Percentiles rank a stretch among this genome's conserved stretches.
phyloP scores from a whole-genome alignment of 225 moss, liverwort and hornwort genomes.

The Bryoerythrophyllum caledonicum region DNA sequence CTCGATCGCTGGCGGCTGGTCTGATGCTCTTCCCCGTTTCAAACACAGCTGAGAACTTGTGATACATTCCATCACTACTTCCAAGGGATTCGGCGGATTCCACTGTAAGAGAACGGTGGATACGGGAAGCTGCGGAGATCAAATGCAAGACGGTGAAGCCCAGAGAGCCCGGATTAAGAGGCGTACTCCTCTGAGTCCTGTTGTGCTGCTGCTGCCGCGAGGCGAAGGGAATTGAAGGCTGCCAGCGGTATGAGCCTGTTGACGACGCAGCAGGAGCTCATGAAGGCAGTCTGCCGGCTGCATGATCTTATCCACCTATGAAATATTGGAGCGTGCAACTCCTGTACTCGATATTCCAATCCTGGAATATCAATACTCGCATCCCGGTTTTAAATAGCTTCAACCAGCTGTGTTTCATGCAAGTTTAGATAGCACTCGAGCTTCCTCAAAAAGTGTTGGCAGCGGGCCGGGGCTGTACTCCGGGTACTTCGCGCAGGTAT shows the following conservation, averaged over 20 bases:
- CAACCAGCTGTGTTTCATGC: slow-evolving; percentile 20
- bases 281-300: slow-evolving; percentile 23
- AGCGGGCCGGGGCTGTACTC: not conserved
- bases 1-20: not conserved
- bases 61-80: not conserved
- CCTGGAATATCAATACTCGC: slow-evolving; percentile 28
- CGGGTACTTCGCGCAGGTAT: slow-evolving; percentile 33
- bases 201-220: not conserved
- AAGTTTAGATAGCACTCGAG: slow-evolving; percentile 15
- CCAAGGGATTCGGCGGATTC: slow-evolving; percentile 7
- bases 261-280: slow-evolving; percentile 18
- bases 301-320: slow-evolving; percentile 34
- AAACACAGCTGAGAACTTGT: slow-evolving; percentile 18
- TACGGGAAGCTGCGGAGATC: slow-evolving; percentile 13
- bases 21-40: slow-evolving; percentile 1
- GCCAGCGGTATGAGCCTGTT: slow-evolving; percentile 20
- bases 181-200: not conserved
- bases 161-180: slow-evolving; percentile 9
- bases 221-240: slow-evolving; percentile 18
- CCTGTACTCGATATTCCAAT: slow-evolving; percentile 21
- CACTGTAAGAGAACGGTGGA: slow-evolving; percentile 9
- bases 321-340: slow-evolving; percentile 31
- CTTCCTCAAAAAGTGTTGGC: slow-evolving; percentile 15
- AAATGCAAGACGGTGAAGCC: slow-evolving; percentile 24
- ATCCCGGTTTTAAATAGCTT: slow-evolving; percentile 1